Conservation (phyloP, 2,329 filamentous ascomycete genomes). For the Penicillium fuscoglaucum region DNA sequence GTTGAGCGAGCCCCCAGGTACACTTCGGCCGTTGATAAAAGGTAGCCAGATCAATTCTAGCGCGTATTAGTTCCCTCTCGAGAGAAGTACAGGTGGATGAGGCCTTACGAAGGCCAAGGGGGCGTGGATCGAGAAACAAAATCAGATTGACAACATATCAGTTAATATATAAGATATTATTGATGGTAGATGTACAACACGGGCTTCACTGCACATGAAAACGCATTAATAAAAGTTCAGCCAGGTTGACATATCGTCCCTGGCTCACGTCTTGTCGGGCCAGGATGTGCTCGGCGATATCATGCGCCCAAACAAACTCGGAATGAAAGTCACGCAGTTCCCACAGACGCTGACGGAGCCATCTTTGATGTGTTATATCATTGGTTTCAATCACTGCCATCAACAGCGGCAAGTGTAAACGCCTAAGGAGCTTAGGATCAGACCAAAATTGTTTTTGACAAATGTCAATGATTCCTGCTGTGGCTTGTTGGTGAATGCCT, state of each 20-base stretch:
- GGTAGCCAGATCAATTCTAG: neutral
- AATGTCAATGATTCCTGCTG: slow-evolving; percentile 35
- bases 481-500: slow-evolving; percentile 30
- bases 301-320: slow-evolving; percentile 33
- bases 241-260: slow-evolving; percentile 29
- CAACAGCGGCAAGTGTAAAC: slow-evolving; percentile 37
- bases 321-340: slow-evolving; percentile 33
- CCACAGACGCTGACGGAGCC: slow-evolving; percentile 34
- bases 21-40: neutral
- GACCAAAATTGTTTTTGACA: slow-evolving; percentile 33
- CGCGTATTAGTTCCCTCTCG: neutral
- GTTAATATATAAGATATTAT: slow-evolving; percentile 11
- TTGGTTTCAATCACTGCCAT: slow-evolving; percentile 38
- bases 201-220: slow-evolving; percentile 16
- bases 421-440: slow-evolving; percentile 34
- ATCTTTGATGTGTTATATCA: slow-evolving; percentile 30
- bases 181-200: slow-evolving; percentile 15
- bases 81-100: no score
- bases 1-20: no score
- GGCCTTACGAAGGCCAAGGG: no score
- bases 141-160: slow-evolving; percentile 18
- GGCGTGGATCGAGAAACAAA: slow-evolving; percentile 24
- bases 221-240: slow-evolving; percentile 28
- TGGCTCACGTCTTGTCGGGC: slow-evolving; percentile 28
- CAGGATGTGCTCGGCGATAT: slow-evolving; percentile 32